Evolutionary conservation across 768 basidiomycete genomes (phyloP), one percentile per base, ranked within the genome.

Genomic region (Botryobasidium botryosum): DNA sequence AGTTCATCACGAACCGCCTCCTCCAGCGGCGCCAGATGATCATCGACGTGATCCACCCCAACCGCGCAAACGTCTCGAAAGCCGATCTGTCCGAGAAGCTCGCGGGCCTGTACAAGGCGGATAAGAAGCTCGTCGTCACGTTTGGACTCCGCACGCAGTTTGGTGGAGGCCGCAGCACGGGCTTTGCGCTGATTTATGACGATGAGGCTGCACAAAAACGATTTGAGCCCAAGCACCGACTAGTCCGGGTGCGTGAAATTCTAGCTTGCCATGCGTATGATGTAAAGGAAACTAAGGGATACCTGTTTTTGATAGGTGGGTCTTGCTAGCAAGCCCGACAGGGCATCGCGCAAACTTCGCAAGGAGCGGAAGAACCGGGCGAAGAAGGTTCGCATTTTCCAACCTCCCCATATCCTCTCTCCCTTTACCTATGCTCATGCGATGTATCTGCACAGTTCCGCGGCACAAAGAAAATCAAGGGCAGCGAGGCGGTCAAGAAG

Each of bases 351-450:
- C 59, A 97, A 97, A 65, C 77, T 97, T 65, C 81, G 94, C 66
- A 96, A 97, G 71, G 92, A 97, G 72, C 78, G 94, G 59, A 99
- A 99, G 77, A 99, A 99, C 69, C 79, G 92, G 62, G 75, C 83
- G 51, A 99, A 99, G 83, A 97, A 96, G 79, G 91, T 87, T 38
- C n/a, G 64, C 55, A 41, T 23, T 18, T 21, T 42, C 21, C 31
- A 10, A 20, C 17, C 42, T 5, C n/a, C 1, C 6, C 20, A 23
- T n/a, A 13, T 0, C 29, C 18, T 13, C 7, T 37, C 13, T 45
- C 18, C 24, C 21, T 21, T 32, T 44, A 18, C 42, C 24, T 41
- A 4, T 12, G 33, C 52, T 56, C 42, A 54, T 32, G 26, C 48
- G 55, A 27, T 57, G 33, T 25, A 46, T 46, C 40, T 43, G 49